Percentiles rank a stretch among this genome's conserved stretches.
These are phyloP conservation scores for Dactylellina parvicollis DNA, from an alignment of 2,329 filamentous ascomycete species.

Conservation along the genomic window DNA sequence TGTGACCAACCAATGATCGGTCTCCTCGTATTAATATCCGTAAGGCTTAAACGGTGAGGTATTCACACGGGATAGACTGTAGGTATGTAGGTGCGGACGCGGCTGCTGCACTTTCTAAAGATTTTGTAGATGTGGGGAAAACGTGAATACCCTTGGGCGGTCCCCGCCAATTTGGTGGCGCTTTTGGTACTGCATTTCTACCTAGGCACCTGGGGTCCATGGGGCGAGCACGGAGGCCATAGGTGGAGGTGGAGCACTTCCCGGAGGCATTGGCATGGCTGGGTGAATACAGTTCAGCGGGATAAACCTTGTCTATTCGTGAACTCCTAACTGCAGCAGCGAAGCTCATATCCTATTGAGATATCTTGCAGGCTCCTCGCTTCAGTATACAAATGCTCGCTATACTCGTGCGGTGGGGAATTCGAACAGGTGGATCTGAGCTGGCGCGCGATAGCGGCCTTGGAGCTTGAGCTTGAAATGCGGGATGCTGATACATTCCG, in stretches of 20 bases:
- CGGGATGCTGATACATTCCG: not conserved
- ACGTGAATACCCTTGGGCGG: not conserved
- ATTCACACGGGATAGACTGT: constrained; percentile 37
- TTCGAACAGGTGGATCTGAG: not conserved
- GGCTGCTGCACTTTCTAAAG: not conserved
- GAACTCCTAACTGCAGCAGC: constrained; percentile 1
- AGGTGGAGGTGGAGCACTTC: constrained; percentile 40
- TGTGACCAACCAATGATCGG: no score
- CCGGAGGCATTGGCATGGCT: constrained; percentile 9
- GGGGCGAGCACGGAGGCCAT: constrained; percentile 34
- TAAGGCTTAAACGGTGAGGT: constrained; percentile 39
- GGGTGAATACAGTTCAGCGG: not conserved
- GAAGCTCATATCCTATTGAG: constrained; percentile 22
- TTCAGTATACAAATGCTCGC: not conserved
- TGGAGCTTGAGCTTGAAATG: not conserved
- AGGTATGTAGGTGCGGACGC: constrained; percentile 12
- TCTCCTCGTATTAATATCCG: constrained; percentile 53
- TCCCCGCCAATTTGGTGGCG: constrained; percentile 31
- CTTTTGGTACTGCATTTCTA: constrained; percentile 5
- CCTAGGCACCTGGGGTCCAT: constrained; percentile 8
- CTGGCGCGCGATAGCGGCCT: not conserved
- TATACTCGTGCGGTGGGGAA: not conserved
- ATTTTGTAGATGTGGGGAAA: not conserved
- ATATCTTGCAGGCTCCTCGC: constrained; percentile 24
- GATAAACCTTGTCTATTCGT: constrained; percentile 1